These are phyloP conservation scores for Ailanthus altissimus DNA, from an alignment of 345 rosid genomes.

Conservation along the genomic window DNA sequence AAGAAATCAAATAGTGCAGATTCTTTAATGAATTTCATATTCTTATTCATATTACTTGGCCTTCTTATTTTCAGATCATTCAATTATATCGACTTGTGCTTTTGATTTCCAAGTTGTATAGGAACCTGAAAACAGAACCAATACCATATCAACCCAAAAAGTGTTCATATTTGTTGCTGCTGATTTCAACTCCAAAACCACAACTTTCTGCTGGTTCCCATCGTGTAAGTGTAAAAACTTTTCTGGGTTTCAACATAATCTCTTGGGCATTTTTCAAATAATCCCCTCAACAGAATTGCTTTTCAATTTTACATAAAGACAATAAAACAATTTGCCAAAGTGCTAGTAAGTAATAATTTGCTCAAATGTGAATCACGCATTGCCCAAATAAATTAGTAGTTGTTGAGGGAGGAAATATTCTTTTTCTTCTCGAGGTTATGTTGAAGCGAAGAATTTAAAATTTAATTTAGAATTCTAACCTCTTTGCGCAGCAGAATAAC, in stretches of 20 bases:
- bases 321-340: neutral
- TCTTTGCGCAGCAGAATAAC: too few species aligned
- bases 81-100: neutral
- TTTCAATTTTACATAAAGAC: neutral
- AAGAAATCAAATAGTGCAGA: slow-evolving; percentile 17
- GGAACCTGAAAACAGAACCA: neutral
- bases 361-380: slow-evolving; percentile 4
- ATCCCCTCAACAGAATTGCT: neutral
- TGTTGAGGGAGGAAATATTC: too few species aligned
- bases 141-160: neutral
- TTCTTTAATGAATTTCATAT: slow-evolving; percentile 16
- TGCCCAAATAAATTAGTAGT: neutral
- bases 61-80: neutral
- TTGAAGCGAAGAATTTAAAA: too few species aligned
- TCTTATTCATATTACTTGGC: neutral
- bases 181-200: neutral
- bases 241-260: neutral
- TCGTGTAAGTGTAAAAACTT: neutral
- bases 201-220: neutral
- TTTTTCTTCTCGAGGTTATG: too few species aligned
- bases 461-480: too few species aligned
- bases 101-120: neutral
- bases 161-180: neutral
- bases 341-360: too few species aligned
- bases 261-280: neutral